These are phyloP conservation scores for Malus hybrid DNA, from an alignment of 331 rosid species.

Conservation along the genomic window DNA sequence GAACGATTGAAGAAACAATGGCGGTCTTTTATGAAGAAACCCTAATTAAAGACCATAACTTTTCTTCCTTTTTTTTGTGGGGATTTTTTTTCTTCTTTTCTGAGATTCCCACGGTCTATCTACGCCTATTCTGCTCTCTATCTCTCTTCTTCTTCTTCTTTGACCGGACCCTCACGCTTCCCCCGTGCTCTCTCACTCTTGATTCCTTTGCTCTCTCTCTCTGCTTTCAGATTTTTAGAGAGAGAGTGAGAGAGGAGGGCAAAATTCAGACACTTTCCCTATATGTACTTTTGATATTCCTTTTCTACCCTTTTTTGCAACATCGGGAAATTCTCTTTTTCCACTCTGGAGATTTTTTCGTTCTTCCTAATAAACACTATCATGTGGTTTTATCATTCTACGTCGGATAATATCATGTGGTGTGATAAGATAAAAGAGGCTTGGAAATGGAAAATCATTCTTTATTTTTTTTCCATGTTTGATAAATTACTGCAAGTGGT, in stretches of 20 bases:
- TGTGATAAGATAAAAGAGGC: no score
- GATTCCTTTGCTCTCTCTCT: neutral
- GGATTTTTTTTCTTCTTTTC: neutral
- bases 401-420: no score
- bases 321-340: neutral
- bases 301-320: neutral
- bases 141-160: slow-evolving; percentile 16
- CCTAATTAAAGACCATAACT: neutral
- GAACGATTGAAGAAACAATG: neutral
- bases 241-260: neutral
- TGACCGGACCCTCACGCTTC: slow-evolving; percentile 3
- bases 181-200: slow-evolving; percentile 10
- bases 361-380: no score
- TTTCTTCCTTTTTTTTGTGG: neutral
- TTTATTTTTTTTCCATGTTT: no score
- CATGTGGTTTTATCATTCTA: no score
- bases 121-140: slow-evolving; percentile 11
- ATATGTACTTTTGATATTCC: neutral
- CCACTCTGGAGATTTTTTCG: neutral
- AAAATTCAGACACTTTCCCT: neutral
- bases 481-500: no score
- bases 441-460: no score
- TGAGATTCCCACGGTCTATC: slow-evolving; percentile 70
- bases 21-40: neutral
- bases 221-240: neutral